Evolutionary conservation across 192 early-diverging fungal species (phyloP).

Genomic region (Mortierella hygrophila): DNA sequence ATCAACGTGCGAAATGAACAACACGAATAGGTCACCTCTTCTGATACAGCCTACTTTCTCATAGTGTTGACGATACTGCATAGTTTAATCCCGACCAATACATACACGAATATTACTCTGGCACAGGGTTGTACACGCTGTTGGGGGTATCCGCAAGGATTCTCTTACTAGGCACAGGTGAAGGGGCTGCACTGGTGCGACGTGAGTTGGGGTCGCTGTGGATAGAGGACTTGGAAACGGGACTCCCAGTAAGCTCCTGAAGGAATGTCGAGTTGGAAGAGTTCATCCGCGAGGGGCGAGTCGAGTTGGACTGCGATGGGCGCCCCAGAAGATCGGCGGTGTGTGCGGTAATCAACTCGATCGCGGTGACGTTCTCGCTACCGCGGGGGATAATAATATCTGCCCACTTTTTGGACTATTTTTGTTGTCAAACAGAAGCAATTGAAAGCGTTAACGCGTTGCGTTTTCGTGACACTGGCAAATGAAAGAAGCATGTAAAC

Average conservation of each 20-base stretch:
- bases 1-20: too few relatives aligned
- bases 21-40: too few relatives aligned
- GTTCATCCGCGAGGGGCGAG: slow-evolving; percentile 24
- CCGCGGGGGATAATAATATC: slow-evolving; percentile 83
- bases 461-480: too few relatives aligned
- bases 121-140: slow-evolving; percentile 49
- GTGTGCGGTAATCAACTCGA: slow-evolving; percentile 72
- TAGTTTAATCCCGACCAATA: too few relatives aligned
- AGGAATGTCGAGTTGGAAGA: slow-evolving; percentile 17
- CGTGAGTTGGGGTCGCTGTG: slow-evolving; percentile 14
- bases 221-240: slow-evolving; percentile 10
- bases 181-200: slow-evolving; percentile 17
- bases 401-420: slow-evolving; percentile 81
- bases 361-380: slow-evolving; percentile 70
- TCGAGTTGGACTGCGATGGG: slow-evolving; percentile 24
- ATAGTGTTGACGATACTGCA: too few relatives aligned
- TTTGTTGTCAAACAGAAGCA: not conserved
- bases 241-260: slow-evolving; percentile 21
- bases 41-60: too few relatives aligned
- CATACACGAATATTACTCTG: slow-evolving; percentile 13
- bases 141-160: slow-evolving; percentile 28
- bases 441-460: not conserved
- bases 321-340: slow-evolving; percentile 39
- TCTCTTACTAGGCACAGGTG: slow-evolving; percentile 38
- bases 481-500: too few relatives aligned